Evolutionary conservation across 495 filamentous ascomycete genomes (phyloP), one percentile per base, ranked within the genome.

Genomic region (Amphirosellinia nigrospora): DNA sequence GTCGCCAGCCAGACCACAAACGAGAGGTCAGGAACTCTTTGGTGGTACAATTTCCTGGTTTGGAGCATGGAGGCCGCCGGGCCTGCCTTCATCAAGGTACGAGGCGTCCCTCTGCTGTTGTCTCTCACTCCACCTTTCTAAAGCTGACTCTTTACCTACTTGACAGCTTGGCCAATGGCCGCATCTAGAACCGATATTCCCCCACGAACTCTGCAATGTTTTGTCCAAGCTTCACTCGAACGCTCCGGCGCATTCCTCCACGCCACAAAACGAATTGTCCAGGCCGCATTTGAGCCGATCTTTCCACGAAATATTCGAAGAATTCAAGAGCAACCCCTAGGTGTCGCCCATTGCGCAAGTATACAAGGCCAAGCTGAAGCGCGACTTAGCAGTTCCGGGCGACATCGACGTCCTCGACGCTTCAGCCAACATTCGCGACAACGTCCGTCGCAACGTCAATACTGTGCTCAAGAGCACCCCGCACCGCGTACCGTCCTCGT

Each of bases 281-380:
- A 83, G 62, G 87, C 88, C 48, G 95, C 96, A 1, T 99, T 99
- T 75, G 87, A 89, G 92, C 2, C 81, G 91, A 43, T 78, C 80
- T 2, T 97, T 98, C 63, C 89, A 93, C 28, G 92, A 97, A 5
- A 98, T 99, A 34, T 99, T 99, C 72, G 94, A 97, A 34, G 96
- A 98, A 77, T 99, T 99, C 85, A 97, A 28, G 93, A 96, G 78
- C 88, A 88, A 64, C 96, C 96, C 0, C 81, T 99, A 2, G 96
- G 96, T 15, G 95, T 98, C 4, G 96, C 96, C 96, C 16, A 98
- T 99, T 76, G 96, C 96, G 19, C 96, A 99, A 79, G 96, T 98
- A 13, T 99, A 99, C 83, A 96, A 92, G 76, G 96, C 96, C 2
- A 98, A 93, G 77, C 80, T 99, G 36, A 97, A 94, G 71, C 89